Conservation (phyloP, 495 filamentous ascomycete genomes). For the Collariella sp. region DNA sequence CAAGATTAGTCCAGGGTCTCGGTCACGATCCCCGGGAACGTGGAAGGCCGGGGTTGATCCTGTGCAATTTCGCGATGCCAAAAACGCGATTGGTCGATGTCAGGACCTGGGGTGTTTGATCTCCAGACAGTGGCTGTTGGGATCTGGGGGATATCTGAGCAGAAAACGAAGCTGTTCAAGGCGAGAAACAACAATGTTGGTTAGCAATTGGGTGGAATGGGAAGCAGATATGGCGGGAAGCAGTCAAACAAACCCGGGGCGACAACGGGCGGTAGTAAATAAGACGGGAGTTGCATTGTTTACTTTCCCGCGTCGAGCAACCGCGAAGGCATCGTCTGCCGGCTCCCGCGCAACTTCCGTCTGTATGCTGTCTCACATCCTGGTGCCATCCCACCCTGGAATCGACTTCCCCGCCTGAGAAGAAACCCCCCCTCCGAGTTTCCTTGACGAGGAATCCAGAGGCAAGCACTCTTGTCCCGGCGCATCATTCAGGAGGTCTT, state of each 20-base stretch:
- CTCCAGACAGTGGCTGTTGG: constrained; percentile 5
- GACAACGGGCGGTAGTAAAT: constrained; percentile 1
- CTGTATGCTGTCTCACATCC: constrained; percentile 3
- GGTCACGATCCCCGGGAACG: constrained; percentile 3
- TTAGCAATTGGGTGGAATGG: constrained; percentile 18
- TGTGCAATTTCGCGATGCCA: constrained; percentile 29
- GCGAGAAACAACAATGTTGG: constrained; percentile 26
- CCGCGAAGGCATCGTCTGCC: constrained; percentile 7
- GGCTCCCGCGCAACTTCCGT: constrained; percentile 7
- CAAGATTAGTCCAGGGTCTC: constrained; percentile 15
- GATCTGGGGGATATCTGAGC: constrained; percentile 19
- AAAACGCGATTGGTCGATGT: constrained; percentile 18
- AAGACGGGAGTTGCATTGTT: constrained; percentile 15
- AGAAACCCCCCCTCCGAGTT: background rate
- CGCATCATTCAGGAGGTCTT: background rate
- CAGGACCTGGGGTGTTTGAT: constrained; percentile 21
- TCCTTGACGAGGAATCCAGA: too few relatives aligned
- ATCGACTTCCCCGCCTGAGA: background rate
- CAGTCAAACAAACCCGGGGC: background rate
- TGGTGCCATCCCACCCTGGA: too few relatives aligned
- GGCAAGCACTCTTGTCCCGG: background rate
- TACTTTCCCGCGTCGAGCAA: constrained; percentile 14
- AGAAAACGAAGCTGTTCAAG: constrained; percentile 16
- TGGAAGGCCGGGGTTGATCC: constrained; percentile 12
- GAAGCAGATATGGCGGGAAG: constrained; percentile 3